Evolutionary conservation across 495 filamentous ascomycete species (phyloP), one percentile per base, ranked within the genome.

Genomic region (Podospora pseudocomata): DNA sequence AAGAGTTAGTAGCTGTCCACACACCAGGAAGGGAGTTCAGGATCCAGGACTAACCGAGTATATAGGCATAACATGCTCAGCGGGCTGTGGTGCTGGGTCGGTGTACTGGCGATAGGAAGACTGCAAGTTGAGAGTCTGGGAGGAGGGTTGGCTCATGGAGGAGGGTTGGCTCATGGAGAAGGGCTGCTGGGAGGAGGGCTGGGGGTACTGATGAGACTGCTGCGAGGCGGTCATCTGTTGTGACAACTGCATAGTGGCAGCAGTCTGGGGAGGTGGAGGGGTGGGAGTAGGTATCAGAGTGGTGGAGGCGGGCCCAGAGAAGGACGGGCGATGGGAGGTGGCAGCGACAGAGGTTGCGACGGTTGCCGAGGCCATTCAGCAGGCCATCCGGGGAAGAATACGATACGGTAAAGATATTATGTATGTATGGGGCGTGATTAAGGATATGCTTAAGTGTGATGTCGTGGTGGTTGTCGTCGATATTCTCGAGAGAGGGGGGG

Each of bases 1-100:
- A 26, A 20, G 67, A 57, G 23, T 65, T 44, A 76, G 68, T 32
- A 26, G 61, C 19, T 13, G 9, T 5, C 39, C 39, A 11, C 7
- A 13, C 2, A 11, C 39, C 9, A 49, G 13, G 0, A 16, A 13
- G 39, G 39, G 39, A 49, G 1, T 16, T 49, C 9, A 49, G 39
- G 39, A 49, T 0, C 9, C 15, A 49, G 4, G 39, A 49, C 83
- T 75, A 75, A 93, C 92, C 68, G 90, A 89, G 78, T 94, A 95
- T 62, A 95, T 93, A 70, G 90, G 88, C 64, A 90, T 89, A 68
- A 84, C 84, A 60, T 86, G 81, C 66, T 88, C 88, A 27, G 82
- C 63, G 28, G 83, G 71, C 66, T 83, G 80, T 73, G 82, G 81
- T 62, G 75, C 72, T 16, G 78, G 77, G 68, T 82, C 82, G 58